Percentiles rank a stretch among this genome's conserved stretches.
Conservation (phyloP, 75 land plant species). For the Cryptomeria japonica region DNA sequence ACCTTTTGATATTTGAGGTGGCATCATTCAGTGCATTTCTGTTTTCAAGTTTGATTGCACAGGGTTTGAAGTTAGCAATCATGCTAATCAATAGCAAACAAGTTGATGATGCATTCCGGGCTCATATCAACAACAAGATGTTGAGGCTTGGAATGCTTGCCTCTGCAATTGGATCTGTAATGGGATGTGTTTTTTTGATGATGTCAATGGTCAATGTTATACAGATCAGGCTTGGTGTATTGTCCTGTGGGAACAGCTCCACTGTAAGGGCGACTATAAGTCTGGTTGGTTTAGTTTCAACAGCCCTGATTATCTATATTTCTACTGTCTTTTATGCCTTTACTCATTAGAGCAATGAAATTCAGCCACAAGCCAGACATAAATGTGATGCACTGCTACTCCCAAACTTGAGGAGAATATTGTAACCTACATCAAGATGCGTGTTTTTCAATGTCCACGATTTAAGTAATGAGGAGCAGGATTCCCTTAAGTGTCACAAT, state of each 20-base stretch:
- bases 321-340: constrained; percentile 84
- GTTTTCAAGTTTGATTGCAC: constrained; percentile 92
- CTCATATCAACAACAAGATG: constrained; percentile 55
- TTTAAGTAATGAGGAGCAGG: background rate
- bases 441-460: background rate
- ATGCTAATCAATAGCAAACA: constrained; percentile 74
- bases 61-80: constrained; percentile 89
- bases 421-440: background rate
- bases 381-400: background rate
- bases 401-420: background rate
- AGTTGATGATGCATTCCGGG: constrained; percentile 45
- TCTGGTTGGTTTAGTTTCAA: constrained; percentile 55
- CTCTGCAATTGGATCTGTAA: constrained; percentile 73
- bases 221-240: constrained; percentile 76
- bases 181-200: constrained; percentile 80
- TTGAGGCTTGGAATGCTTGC: constrained; percentile 80
- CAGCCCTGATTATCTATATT: constrained; percentile 73
- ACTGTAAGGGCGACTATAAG: constrained; percentile 58
- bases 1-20: constrained; percentile 79
- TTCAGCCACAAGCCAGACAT: background rate
- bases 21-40: constrained; percentile 91
- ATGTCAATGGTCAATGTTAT: constrained; percentile 82
- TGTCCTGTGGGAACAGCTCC: constrained; percentile 57
- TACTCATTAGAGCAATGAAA: constrained; percentile 24
- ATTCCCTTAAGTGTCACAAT: background rate